Evolutionary conservation across 2,329 filamentous ascomycete species (phyloP), one percentile per base, ranked within the genome.

Genomic region (Clarireedia paspali): DNA sequence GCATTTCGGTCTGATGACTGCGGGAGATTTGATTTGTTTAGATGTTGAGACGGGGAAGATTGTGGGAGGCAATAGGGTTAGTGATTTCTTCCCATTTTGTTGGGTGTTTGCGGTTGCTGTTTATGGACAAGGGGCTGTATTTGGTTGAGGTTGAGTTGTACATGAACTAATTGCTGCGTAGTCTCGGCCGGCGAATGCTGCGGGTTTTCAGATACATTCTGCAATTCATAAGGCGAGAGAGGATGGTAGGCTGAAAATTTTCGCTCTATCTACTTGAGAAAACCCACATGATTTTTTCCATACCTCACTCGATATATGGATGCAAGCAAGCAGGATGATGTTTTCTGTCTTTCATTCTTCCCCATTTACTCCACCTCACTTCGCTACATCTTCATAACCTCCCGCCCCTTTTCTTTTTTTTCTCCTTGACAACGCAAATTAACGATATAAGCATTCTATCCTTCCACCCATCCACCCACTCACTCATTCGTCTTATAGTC

Each of bases 191-290:
- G 78, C 79, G 47, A 89, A 89, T 67, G 78, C 80, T 3, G 83
- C 85, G 0, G 86, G 85, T 5, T 88, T 85, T 66, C 72, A 83
- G 59, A 89, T 90, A 62, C 86, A 89, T 70, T 78, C 77, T 6
- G 84, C 83, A 24, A 74, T 89, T 10, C 81, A 87, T 71, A 84
- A 83, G 70, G 82, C 82, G 4, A 74, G 85, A 34, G 79, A 79
- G 4, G 78, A 87, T 66, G 80, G 20, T 46, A 14, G 12, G 44
- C 26, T 44, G 20, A 6, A 14, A 3, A 7, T n/a, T 17, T n/a
- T 40, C 38, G n/a, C n/a, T 4, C 6, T 42, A 2, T 42, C 15
- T 15, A 42, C 20, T 17, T 20, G n/a, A 44, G 20, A 2, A n/a
- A 14, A 40, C 9, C 2, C 2, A 10, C 7, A 30, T 10, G 27